Base-by-base conservation (phyloP, 2,329 filamentous ascomycete genomes). In the Ustilaginoidea virens region DNA sequence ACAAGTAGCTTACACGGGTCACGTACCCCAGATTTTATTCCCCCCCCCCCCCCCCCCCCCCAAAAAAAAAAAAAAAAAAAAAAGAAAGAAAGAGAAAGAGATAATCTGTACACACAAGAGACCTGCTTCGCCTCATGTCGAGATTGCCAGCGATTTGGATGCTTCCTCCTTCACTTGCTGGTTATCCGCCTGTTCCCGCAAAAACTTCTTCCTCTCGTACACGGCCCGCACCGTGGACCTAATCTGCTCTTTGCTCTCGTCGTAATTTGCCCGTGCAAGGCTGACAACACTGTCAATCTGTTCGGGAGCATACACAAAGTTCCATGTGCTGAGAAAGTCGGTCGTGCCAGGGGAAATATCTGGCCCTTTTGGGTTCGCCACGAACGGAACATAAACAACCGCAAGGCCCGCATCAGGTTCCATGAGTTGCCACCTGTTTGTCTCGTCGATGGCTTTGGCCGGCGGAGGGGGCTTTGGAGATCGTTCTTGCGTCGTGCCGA, bases 301-400 rank as follows among this genome's bases (percentile, higher is more conserved):
- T 33, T 90, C 76, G 0, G 85, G 77, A 2, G 80, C 92, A 51
- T 96, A 98, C 17, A 94, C 75, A 48, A 96, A 96, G 48, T 98
- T 98, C 90, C 90, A 98, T 0, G 90, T 98, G 40, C 74, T 82
- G 60, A 96, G 73, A 53, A 85, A 96, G 35, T 93, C 83, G 30
- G 72, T 80, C 3, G 68, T 70, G 15, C 75, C 74, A 0, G 90
- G 90, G 40, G 93, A 79, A n/a, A 96, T 77, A 24, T 72, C 80
- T 0, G 75, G 68, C 0, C 83, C 77, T 35, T 78, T 77, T 0
- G 76, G 67, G 48, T 98, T 96, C 17, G 78, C 70, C 10, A 96
- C 61, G 36, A 94, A 76, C 0, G 90, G 90, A 44, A 94, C 77
- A 55, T 98, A 98, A 11, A 92, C 64, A 4, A 98, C 75, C 0